Evolutionary conservation across 176 grass and related monocot genomes (phyloP), one percentile per base, ranked within the genome.

Genomic region (Chloris gayana): DNA sequence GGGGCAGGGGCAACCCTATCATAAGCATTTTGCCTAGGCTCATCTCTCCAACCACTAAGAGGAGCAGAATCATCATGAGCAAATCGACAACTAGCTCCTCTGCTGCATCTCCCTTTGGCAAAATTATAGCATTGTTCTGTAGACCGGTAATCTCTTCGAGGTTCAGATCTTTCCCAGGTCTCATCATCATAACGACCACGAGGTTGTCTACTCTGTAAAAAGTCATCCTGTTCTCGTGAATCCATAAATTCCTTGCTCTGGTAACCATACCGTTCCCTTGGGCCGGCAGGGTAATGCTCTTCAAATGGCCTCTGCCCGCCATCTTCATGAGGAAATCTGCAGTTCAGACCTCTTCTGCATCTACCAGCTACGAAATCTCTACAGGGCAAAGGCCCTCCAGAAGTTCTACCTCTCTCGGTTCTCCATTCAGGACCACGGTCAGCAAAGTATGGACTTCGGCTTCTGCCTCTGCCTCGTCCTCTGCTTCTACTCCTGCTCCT

Each of bases 261-360:
- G 66, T 83, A 70, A 29, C 81, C 84, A 85, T 82, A 83, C 66
- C 73, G 80, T 71, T 96, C 88, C 60, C 88, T 86, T 61, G 85
- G 84, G 59, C 83, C 74, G 45, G 78, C 72, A 58, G 76, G 75
- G 83, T 91, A 85, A 67, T 49, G 50, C 79, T 78, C 82, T 14
- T 91, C 92, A 57, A 85, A 81, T 18, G 91, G 89, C 56, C 58
- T 70, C 31, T 26, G 57, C n/a, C 80, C 86, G 29, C 82, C 88
- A 84, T 99, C 92, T 69, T 92, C 90, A 81, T 96, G 97, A 72
- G 84, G 83, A 84, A 91, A 96, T 67, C 87, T 91, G 80, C 97
- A 99, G 81, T 87, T 74, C 9, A 19, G 75, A 47, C 97, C 97
- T 84, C 97, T 80, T 80, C 91, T 88, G 87, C 97, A 99, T 45